Conservation (phyloP, 2,329 filamentous ascomycete genomes). For the Cordyceps cicadae region DNA sequence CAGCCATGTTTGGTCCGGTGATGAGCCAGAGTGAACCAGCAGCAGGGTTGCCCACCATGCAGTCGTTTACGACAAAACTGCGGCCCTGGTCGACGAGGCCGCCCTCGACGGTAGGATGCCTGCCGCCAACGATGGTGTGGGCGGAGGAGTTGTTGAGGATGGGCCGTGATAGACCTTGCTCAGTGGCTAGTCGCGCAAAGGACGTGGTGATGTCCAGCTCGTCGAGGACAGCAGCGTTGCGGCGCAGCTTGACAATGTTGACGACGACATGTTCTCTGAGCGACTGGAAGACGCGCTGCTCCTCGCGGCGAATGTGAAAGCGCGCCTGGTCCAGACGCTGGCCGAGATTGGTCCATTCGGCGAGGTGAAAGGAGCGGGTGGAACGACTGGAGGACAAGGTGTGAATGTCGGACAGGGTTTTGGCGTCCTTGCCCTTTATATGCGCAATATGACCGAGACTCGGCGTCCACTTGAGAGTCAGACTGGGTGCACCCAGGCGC, state of each 20-base stretch:
- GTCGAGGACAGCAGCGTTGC: conserved; percentile 85
- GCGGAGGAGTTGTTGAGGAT: conserved; percentile 54
- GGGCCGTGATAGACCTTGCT: conserved; percentile 67
- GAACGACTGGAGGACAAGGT: conserved; percentile 69
- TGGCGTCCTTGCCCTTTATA: conserved; percentile 70
- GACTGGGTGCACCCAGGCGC: conserved; percentile 51
- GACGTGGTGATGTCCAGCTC: conserved; percentile 86
- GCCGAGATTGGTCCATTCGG: conserved; percentile 78
- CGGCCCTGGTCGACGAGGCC: conserved; percentile 73
- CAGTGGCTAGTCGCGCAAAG: conserved; percentile 69
- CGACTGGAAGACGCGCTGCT: conserved; percentile 67
- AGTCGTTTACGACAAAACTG: conserved; percentile 79
- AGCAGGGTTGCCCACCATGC: conserved; percentile 61
- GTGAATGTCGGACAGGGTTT: conserved; percentile 24
- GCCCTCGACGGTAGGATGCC: conserved; percentile 86
- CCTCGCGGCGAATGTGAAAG: conserved; percentile 71
- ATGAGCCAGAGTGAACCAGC: conserved; percentile 59
- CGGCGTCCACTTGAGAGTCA: conserved; percentile 80
- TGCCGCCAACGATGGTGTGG: conserved; percentile 74
- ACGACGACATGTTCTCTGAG: conserved; percentile 69
- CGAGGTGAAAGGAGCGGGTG: conserved; percentile 75
- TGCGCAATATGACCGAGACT: conserved; percentile 86
- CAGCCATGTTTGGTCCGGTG: conserved; percentile 94
- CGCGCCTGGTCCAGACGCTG: conserved; percentile 69
- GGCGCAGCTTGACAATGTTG: conserved; percentile 76